Evolutionary conservation across 345 rosid genomes (phyloP), one percentile per base, ranked within the genome.

Genomic region (Eucalyptus pauciflora): DNA sequence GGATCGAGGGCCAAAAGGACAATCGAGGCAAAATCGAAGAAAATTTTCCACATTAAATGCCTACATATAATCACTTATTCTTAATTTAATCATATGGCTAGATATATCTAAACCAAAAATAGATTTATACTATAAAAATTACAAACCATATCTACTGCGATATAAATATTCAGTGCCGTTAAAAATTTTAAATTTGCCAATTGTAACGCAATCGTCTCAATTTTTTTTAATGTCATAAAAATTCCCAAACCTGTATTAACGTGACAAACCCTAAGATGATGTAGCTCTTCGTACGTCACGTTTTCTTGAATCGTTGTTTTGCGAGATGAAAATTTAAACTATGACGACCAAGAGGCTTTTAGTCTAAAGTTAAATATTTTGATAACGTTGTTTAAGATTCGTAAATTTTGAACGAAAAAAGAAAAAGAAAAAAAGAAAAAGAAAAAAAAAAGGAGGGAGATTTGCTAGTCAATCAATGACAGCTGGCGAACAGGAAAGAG

Each of bases 161-260:
- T 56, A 56, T 25, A 56, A 56, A 56, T 56, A 56, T 24, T 4
- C 11, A 0, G 1, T 4, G 13, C 0, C 2, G 0, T 1, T 56
- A 22, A 4, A 56, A 9, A 24, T 56, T 56, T 24, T 24, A 22
- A 56, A 56, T 56, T 24, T 22, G 29, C 4, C 3, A 3, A 24
- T 56, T 24, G 62, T 18, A 25, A 1, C 0, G 3, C 0, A 56
- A 56, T 10, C 29, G 4, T 25, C 1, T 56, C 0, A 56, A 56
- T 22, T 24, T 56, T 56, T 56, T 56, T 9, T 56, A 22, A 9
- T 56, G 29, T 54, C 25, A 20, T 54, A 22, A 54, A 54, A 54
- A 54, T 7, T 54, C 11, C 11, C 2, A 4, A 54, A 22, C 5
- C 10, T 3, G 20, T 16, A 51, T 15, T 51, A 51, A 17, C 7